phyloP scores from a whole-genome alignment of 2,329 filamentous ascomycete species.

The Penicillium sclerotigenum region DNA sequence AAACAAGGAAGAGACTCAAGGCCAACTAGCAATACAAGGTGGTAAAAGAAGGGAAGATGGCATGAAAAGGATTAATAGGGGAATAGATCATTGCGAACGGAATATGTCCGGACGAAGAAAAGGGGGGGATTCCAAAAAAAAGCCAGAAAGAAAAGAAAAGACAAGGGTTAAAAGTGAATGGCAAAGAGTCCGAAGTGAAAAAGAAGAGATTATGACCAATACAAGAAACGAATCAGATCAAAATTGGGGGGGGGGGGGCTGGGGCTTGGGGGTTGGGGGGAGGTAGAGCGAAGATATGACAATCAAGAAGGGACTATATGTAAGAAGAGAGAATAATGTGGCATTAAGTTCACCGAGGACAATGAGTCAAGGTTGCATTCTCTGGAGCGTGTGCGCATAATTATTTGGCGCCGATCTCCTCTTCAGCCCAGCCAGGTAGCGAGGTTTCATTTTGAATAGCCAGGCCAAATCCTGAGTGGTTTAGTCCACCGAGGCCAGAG shows the following conservation, averaged over 20 bases:
- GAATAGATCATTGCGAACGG: slow-evolving; percentile 27
- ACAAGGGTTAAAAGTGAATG: slow-evolving; percentile 20
- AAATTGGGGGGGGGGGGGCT: slow-evolving; percentile 19
- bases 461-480: slow-evolving; percentile 57
- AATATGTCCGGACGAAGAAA: slow-evolving; percentile 27
- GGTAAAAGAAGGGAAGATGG: slow-evolving; percentile 28
- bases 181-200: slow-evolving; percentile 16
- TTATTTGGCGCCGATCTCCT: slow-evolving; percentile 59
- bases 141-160: slow-evolving; percentile 23
- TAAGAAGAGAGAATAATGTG: slow-evolving; percentile 18
- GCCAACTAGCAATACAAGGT: slow-evolving; percentile 42
- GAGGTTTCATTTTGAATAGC: slow-evolving; percentile 58
- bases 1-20: slow-evolving; percentile 31
- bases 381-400: slow-evolving; percentile 7
- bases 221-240: slow-evolving; percentile 31
- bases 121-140: slow-evolving; percentile 20
- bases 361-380: slow-evolving; percentile 19
- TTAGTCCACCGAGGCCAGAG: slow-evolving; percentile 57
- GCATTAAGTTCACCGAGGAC: slow-evolving; percentile 19
- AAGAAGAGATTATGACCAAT: slow-evolving; percentile 31
- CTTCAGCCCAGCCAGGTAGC: slow-evolving; percentile 62
- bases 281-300: slow-evolving; percentile 16
- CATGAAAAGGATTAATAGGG: slow-evolving; percentile 31
- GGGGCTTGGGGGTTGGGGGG: no score
- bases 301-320: slow-evolving; percentile 20